Evolutionary conservation across 441 rosid species (phyloP).

Genomic region (Populus hybrid): DNA sequence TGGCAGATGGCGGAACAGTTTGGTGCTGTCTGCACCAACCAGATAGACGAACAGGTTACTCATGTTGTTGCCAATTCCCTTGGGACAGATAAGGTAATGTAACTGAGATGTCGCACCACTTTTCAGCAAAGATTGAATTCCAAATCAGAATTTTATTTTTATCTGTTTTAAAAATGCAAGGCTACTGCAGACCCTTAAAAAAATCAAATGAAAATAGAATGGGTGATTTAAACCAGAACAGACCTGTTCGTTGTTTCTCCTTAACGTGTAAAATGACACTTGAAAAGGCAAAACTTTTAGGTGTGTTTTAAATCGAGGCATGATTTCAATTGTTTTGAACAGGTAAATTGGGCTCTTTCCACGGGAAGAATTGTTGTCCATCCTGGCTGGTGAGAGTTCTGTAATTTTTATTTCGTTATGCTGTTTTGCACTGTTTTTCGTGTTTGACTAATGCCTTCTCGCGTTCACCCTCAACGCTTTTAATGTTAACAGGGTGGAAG

Average conservation of each 20-base stretch:
- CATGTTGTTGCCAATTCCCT: constrained; percentile 94
- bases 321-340: constrained; percentile 31
- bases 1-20: constrained; percentile 99
- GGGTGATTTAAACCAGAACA: background rate
- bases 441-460: constrained; percentile 14
- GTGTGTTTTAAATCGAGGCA: constrained; percentile 8
- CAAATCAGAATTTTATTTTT: background rate
- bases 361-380: constrained; percentile 82
- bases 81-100: constrained; percentile 92
- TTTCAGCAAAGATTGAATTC: background rate
- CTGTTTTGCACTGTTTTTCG: background rate
- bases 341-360: constrained; percentile 93
- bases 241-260: background rate
- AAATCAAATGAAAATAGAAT: background rate
- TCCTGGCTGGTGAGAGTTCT: constrained; percentile 85
- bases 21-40: constrained; percentile 91
- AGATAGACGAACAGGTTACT: constrained; percentile 87
- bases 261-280: background rate
- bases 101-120: background rate
- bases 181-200: background rate
- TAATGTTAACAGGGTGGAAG: constrained; percentile 84
- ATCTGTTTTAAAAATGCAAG: background rate
- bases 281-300: background rate
- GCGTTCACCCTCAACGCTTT: background rate
- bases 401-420: constrained; percentile 4